Evolutionary conservation across 441 rosid species (phyloP).

Genomic region (Pelargonium cotyledonis): DNA sequence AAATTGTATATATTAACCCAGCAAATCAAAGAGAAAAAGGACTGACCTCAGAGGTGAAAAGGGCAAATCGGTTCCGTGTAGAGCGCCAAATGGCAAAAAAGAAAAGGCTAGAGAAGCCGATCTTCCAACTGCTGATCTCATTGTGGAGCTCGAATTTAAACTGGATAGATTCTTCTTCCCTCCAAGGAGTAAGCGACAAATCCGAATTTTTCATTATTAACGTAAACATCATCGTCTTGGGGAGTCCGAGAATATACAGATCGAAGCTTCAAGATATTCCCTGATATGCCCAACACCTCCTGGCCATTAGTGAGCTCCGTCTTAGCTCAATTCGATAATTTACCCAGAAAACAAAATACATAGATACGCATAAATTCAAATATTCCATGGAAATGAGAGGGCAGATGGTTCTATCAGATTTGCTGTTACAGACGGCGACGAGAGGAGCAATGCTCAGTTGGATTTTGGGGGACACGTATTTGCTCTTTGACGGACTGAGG

Average conservation of each 20-base stretch:
- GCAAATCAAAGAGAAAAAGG: neutral
- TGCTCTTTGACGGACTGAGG: neutral
- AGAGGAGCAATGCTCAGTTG: constrained; percentile 3
- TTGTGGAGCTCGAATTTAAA: constrained; percentile 26
- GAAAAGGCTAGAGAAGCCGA: constrained; percentile 7
- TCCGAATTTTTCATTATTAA: neutral
- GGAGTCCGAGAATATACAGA: constrained; percentile 17
- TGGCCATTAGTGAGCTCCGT: constrained; percentile 4
- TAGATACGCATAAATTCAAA: neutral
- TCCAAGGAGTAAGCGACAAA: constrained; percentile 20
- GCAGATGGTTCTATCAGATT: neutral
- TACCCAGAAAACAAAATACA: neutral
- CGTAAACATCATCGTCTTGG: constrained; percentile 7
- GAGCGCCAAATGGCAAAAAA: constrained; percentile 24
- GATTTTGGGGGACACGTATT: constrained; percentile 4
- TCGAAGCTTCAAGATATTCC: constrained; percentile 10
- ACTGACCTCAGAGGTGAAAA: constrained; percentile 21
- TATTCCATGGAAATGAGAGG: neutral
- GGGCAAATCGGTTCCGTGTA: constrained; percentile 1
- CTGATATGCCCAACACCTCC: neutral
- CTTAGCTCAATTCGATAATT: neutral
- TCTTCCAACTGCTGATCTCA: constrained; percentile 19
- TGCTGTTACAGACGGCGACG: neutral
- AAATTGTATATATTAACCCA: neutral
- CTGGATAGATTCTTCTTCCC: constrained; percentile 16